Conservation (phyloP, 2,329 filamentous ascomycete genomes). For the Diaporthe nobilis region DNA sequence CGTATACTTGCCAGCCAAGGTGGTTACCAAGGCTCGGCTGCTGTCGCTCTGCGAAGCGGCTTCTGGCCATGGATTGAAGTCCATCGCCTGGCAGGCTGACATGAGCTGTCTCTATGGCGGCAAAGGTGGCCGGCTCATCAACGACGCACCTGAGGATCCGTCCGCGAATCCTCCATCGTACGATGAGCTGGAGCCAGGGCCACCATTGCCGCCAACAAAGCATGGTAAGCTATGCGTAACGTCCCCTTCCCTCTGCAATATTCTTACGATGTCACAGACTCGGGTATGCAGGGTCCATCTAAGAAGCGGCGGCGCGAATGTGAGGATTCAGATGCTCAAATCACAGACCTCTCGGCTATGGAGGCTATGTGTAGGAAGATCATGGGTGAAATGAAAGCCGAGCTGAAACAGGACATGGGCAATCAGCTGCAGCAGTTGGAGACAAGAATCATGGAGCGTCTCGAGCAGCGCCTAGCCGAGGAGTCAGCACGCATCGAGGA, state of each 20-base stretch:
- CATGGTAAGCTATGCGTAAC: background rate
- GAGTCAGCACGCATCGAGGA: constrained; percentile 18
- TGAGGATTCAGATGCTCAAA: background rate
- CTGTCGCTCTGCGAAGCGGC: constrained; percentile 17
- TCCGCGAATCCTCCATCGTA: constrained; percentile 13
- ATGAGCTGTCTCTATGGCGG: constrained; percentile 31
- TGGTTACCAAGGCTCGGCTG: constrained; percentile 14
- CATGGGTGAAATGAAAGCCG: constrained; percentile 31
- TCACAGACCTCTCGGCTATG: background rate
- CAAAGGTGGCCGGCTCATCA: constrained; percentile 31
- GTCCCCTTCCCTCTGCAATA: background rate
- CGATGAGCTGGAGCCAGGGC: constrained; percentile 32
- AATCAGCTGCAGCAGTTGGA: constrained; percentile 23
- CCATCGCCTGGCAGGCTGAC: constrained; percentile 35
- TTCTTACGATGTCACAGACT: background rate
- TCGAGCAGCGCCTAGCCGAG: constrained; percentile 12
- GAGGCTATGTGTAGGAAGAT: constrained; percentile 32
- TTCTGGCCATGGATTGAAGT: constrained; percentile 2
- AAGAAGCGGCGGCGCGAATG: constrained; percentile 33
- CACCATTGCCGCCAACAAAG: constrained; percentile 10
- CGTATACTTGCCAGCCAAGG: constrained; percentile 15
- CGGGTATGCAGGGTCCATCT: background rate
- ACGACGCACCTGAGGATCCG: background rate
- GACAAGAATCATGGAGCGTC: background rate
- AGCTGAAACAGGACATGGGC: constrained; percentile 28